Conservation (phyloP, 169 alveolate genomes). For the Plasmodium berghei region DNA sequence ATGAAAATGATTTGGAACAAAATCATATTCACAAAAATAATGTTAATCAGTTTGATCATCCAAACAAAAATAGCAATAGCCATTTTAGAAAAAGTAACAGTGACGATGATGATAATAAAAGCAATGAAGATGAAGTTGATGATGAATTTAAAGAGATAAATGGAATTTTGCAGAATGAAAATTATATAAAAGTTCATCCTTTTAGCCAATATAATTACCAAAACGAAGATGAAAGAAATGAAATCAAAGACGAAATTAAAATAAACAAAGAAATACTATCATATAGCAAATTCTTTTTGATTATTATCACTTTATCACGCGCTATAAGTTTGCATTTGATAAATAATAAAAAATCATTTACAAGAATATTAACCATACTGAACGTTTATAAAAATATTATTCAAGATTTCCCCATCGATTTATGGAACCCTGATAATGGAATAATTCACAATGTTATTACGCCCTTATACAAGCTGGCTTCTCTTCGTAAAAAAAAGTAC, state of each 20-base stretch:
- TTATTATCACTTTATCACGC: slow-evolving; percentile 70
- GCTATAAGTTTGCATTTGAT: slow-evolving; percentile 55
- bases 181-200: background rate
- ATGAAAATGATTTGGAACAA: slow-evolving; percentile 6
- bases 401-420: slow-evolving; percentile 42
- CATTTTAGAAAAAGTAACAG: background rate
- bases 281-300: slow-evolving; percentile 73
- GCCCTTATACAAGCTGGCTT: slow-evolving; percentile 68
- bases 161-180: slow-evolving; percentile 18
- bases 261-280: slow-evolving; percentile 71
- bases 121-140: slow-evolving; percentile 5
- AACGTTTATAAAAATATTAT: slow-evolving; percentile 45
- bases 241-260: slow-evolving; percentile 15
- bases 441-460: slow-evolving; percentile 47
- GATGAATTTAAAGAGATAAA: slow-evolving; percentile 50
- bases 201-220: background rate
- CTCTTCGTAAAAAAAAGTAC: slow-evolving; percentile 60
- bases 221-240: background rate
- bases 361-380: slow-evolving; percentile 58
- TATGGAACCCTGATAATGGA: slow-evolving; percentile 58
- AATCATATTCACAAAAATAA: background rate
- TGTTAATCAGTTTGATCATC: background rate
- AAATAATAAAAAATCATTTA: slow-evolving; percentile 63
- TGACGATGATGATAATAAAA: slow-evolving; percentile 1
- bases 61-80: background rate